Evolutionary conservation across 768 basidiomycete genomes (phyloP), one percentile per base, ranked within the genome.

Genomic region (Tricholomella constricta): DNA sequence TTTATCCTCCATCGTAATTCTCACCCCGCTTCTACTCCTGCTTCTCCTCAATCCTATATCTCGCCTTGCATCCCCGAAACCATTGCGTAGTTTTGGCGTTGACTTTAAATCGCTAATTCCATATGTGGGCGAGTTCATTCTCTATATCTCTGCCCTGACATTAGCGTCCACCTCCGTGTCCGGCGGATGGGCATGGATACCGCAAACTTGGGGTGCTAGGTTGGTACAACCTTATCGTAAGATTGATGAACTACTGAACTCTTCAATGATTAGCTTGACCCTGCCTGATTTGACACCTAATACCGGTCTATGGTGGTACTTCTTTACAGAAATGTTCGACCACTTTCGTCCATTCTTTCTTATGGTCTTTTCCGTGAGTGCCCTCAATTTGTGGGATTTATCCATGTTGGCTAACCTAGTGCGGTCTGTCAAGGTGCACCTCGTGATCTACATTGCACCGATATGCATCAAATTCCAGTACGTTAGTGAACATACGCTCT

Each of bases 291-390:
- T 98, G 56, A 94, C 93, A 8, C 96, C 97, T 0, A 98, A 95
- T 61, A 84, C 91, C 4, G 96, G 97, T 2, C 72, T 98, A 25
- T 94, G 94, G 90, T 98, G 96, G 96, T 98, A 98, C 69, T 98
- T 98, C 75, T 98, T 98, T 73, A 98, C 94, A 10, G 96, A 98
- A 68, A 98, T 98, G 91, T 99, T 99, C 58, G 96, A 98, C 65
- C 90, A 98, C 66, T 99, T 98, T 77, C 78, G 97, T 26, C 84
- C 88, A 4, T 98, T 98, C 73, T 99, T 97, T 78, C 75, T 98
- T 27, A 88, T 94, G 79, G 91, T 90, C 15, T 98, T 98, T 69
- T 90, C 88, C 15, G 94, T 94, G 61, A 42, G 87, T 67, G 14
- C 3, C 14, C 44, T 7, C n/a, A 32, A 31, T 20, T n/a, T 37